Conservation (phyloP, 257 asterid species). For the Paraleonurus japonicus region DNA sequence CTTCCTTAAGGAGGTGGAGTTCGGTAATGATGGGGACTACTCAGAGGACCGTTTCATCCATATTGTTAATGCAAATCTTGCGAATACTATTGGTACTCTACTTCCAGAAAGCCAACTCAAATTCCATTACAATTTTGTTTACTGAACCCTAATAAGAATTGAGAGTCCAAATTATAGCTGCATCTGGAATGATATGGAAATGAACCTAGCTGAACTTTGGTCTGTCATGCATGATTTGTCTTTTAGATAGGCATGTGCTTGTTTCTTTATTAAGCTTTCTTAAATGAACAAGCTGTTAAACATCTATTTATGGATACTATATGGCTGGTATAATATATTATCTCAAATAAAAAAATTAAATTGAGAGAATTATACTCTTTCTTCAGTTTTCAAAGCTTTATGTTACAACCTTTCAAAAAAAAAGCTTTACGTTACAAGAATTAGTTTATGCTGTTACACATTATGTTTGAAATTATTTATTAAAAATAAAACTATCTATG, state of each 20-base stretch:
- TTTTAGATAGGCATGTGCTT: background rate
- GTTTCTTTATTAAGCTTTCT: slow-evolving; percentile 1
- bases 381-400: background rate
- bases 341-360: background rate
- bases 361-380: background rate
- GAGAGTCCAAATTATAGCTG: background rate
- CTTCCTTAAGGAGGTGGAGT: slow-evolving; percentile 94
- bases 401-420: too few species aligned
- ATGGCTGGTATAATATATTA: background rate
- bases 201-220: slow-evolving; percentile 7
- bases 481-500: background rate
- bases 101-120: slow-evolving; percentile 5
- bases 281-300: background rate
- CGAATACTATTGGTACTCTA: slow-evolving; percentile 82
- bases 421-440: background rate
- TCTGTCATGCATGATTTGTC: background rate
- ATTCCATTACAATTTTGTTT: slow-evolving; percentile 11
- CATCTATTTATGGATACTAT: background rate
- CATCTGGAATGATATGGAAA: background rate
- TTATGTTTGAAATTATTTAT: background rate
- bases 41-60: slow-evolving; percentile 91
- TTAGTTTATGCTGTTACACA: background rate
- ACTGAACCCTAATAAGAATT: background rate
- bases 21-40: slow-evolving; percentile 94
- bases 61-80: slow-evolving; percentile 85